Base-by-base conservation (phyloP, 2,329 filamentous ascomycete species). In the Fonsecaea pedrosoi region DNA sequence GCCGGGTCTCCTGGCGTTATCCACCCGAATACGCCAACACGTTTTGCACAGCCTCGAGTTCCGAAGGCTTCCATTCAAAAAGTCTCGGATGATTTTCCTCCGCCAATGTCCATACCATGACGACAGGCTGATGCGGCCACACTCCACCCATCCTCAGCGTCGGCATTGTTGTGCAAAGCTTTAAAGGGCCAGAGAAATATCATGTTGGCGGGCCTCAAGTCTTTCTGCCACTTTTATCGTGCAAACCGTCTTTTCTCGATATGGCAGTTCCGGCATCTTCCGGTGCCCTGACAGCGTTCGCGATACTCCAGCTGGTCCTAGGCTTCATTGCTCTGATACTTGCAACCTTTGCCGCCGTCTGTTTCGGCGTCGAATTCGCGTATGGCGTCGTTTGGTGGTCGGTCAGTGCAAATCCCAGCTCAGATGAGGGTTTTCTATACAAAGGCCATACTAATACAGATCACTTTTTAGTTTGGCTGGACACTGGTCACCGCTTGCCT, bases 381-480 rank as follows among this genome's bases (percentile, higher is more conserved):
- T 62, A 62, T 21, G 48, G 21, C 25, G 48, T 56, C n/a, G 60
- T 62, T 6, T 62, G 60, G 60, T 62, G 60, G 60, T 62, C 60
- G 60, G 60, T 62, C n/a, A 55, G 60, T 62, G 38, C 13, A 18
- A 30, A 15, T 45, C 53, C 12, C 7, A n/a, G 18, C 34, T 12
- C 4, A 18, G 7, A 8, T 55, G 30, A 15, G 13, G 25, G 9
- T 4, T 15, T 15, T 62, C 35, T 60, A 48, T 42, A 25, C 45
- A n/a, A 25, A 25, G 8, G 4, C 9, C 18, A 50, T 50, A 25
- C 45, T 50, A 50, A 12, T 50, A 21, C 55, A 15, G 21, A 38
- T 42, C 35, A 40, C 21, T 25, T 9, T 7, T n/a, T 58, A 62
- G 60, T 48, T 62, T 18, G 25, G 37, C 4, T 62, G 60, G 48